Percentiles rank a stretch among this genome's conserved stretches.
phyloP scores from a whole-genome alignment of 73 alveolate genomes.

The Tetrahymena malaccensis region DNA sequence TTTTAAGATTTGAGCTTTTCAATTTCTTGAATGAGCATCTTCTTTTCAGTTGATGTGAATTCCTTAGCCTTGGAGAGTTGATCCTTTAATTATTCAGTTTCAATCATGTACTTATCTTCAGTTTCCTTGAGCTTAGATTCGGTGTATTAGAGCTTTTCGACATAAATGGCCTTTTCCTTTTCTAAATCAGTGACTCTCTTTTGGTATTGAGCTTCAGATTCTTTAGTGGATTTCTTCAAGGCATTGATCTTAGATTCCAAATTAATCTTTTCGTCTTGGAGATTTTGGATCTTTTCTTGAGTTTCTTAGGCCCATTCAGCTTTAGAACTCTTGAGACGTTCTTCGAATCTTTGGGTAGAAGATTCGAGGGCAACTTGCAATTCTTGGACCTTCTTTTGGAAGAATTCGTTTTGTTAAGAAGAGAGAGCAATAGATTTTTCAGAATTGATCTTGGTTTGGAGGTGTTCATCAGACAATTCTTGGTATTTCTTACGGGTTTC shows the following conservation, averaged over 20 bases:
- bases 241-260: constrained; percentile 48
- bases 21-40: constrained; percentile 1
- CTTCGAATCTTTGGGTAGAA: constrained; percentile 65
- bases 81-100: constrained; percentile 35
- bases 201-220: constrained; percentile 45
- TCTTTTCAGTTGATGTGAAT: not conserved
- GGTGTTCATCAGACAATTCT: constrained; percentile 61
- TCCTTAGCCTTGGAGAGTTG: constrained; percentile 37
- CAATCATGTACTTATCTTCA: constrained; percentile 29
- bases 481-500: constrained; percentile 47
- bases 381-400: constrained; percentile 69
- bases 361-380: constrained; percentile 50
- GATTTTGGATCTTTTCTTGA: constrained; percentile 59
- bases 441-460: constrained; percentile 62
- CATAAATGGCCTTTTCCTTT: constrained; percentile 53
- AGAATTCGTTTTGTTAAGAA: constrained; percentile 69
- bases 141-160: constrained; percentile 24
- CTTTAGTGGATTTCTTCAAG: constrained; percentile 61
- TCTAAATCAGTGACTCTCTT: constrained; percentile 52
- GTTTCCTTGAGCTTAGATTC: constrained; percentile 20
- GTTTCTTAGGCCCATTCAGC: constrained; percentile 55
- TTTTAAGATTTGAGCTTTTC: constrained; percentile 2
- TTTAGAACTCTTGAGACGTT: constrained; percentile 44
- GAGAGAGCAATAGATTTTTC: constrained; percentile 64
- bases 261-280: constrained; percentile 53